A percentile compares a stretch with the other conserved stretches of the same genome.
These are phyloP conservation scores for Huntiella decipiens DNA, from an alignment of 2,329 filamentous ascomycete species.

Conservation along the genomic window DNA sequence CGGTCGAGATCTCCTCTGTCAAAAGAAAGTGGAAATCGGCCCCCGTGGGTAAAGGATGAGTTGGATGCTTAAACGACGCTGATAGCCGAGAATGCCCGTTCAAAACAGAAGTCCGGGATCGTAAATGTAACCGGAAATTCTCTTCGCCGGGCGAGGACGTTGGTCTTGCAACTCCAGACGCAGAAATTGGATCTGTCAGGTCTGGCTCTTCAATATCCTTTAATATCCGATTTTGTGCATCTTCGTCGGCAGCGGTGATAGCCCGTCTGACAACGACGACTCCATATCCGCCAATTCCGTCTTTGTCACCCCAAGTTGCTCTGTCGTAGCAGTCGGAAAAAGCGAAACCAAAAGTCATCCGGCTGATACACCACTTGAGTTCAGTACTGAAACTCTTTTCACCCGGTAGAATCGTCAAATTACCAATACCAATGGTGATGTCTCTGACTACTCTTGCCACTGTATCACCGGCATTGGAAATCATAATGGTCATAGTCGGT, in stretches of 20 bases:
- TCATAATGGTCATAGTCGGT: constrained; percentile 73
- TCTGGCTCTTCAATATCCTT: neutral
- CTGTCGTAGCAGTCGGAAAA: constrained; percentile 16
- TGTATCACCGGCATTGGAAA: constrained; percentile 69
- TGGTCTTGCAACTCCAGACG: too few species aligned
- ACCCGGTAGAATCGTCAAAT: constrained; percentile 40
- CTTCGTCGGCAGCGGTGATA: neutral
- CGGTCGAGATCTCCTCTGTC: constrained; percentile 48
- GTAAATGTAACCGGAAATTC: constrained; percentile 1
- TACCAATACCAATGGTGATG: constrained; percentile 34
- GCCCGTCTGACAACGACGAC: neutral
- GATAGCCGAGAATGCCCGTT: neutral
- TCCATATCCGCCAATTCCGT: constrained; percentile 3
- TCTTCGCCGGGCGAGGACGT: too few species aligned
- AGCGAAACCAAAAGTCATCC: constrained; percentile 24
- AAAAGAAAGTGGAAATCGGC: constrained; percentile 45
- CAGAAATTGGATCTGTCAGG: neutral
- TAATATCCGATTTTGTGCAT: constrained; percentile 5
- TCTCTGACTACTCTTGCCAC: constrained; percentile 46
- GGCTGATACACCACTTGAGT: constrained; percentile 24
- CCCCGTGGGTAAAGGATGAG: constrained; percentile 21
- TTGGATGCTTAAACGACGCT: constrained; percentile 1
- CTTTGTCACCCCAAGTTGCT: neutral
- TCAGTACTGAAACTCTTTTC: constrained; percentile 30
- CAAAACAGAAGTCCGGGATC: constrained; percentile 1